Percentiles rank a stretch among this genome's conserved stretches.
Conservation (phyloP, 2,329 filamentous ascomycete species). For the Stachybotrys elegans region DNA sequence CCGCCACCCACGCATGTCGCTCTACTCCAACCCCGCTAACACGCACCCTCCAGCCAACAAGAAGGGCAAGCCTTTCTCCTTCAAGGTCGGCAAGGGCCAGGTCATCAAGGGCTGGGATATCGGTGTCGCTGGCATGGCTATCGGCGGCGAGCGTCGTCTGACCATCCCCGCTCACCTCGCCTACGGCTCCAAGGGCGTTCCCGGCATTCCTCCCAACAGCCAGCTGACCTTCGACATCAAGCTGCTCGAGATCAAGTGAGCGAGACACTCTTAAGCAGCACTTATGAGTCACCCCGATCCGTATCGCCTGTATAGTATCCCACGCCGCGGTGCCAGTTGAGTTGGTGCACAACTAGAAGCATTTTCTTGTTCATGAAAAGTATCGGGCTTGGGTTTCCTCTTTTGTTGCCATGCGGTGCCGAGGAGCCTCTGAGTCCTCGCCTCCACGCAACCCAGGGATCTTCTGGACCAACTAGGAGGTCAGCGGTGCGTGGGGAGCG, state of each 20-base stretch:
- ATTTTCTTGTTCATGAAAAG: no score
- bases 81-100: slow-evolving; percentile 90
- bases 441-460: slow-evolving; percentile 23
- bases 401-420: slow-evolving; percentile 31
- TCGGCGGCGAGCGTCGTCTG: slow-evolving; percentile 89
- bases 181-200: slow-evolving; percentile 79
- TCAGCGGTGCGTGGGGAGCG: slow-evolving; percentile 13
- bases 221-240: slow-evolving; percentile 90
- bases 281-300: slow-evolving; percentile 4
- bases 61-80: slow-evolving; percentile 95
- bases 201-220: slow-evolving; percentile 88
- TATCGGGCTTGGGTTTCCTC: no score
- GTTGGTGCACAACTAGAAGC: no score
- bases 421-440: slow-evolving; percentile 43
- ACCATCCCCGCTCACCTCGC: slow-evolving; percentile 82
- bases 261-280: no score
- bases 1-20: slow-evolving; percentile 39
- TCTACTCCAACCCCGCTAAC: slow-evolving; percentile 12
- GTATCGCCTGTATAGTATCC: no score
- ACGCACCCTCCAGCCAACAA: slow-evolving; percentile 69
- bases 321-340: no score
- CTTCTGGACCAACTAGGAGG: no score
- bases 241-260: slow-evolving; percentile 76
- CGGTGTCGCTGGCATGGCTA: slow-evolving; percentile 85
- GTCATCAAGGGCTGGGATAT: slow-evolving; percentile 99